Conservation (phyloP, 306 rosid genomes). For the Potentilla sterilis region DNA sequence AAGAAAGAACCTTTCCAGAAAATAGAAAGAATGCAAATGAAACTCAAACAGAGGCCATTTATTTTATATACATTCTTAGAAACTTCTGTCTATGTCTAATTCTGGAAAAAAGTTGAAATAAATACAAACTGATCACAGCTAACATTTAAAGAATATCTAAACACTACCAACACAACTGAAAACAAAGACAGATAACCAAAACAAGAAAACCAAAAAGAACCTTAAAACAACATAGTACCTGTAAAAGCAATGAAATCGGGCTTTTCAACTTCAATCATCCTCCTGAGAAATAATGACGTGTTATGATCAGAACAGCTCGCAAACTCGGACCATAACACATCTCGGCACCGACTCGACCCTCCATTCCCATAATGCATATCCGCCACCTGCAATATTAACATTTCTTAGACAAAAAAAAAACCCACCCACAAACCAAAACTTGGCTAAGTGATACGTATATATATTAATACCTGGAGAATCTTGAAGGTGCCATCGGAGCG, state of each 20-base stretch:
- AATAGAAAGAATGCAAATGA: neutral
- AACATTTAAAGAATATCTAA: neutral
- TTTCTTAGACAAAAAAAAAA: neutral
- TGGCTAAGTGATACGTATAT: neutral
- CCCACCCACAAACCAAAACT: too few relatives aligned
- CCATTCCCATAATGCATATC: slow-evolving; percentile 90
- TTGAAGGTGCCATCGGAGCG: slow-evolving; percentile 83
- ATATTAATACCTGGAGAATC: slow-evolving; percentile 62
- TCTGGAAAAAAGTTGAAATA: neutral
- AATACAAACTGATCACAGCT: neutral
- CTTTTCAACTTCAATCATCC: slow-evolving; percentile 53
- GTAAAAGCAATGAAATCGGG: slow-evolving; percentile 93
- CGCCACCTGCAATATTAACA: slow-evolving; percentile 50
- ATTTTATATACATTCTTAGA: neutral
- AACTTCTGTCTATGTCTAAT: neutral
- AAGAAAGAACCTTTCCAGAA: neutral
- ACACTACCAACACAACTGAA: neutral
- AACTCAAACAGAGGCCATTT: neutral
- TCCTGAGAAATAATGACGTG: slow-evolving; percentile 60
- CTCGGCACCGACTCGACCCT: slow-evolving; percentile 58
- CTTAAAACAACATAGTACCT: slow-evolving; percentile 31
- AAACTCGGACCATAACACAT: slow-evolving; percentile 64
- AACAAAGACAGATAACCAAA: neutral
- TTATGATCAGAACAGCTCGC: slow-evolving; percentile 76
- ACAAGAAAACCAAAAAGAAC: neutral